These are phyloP conservation scores for Rhizophora mangle DNA, from an alignment of 345 rosid species.

Conservation along the genomic window DNA sequence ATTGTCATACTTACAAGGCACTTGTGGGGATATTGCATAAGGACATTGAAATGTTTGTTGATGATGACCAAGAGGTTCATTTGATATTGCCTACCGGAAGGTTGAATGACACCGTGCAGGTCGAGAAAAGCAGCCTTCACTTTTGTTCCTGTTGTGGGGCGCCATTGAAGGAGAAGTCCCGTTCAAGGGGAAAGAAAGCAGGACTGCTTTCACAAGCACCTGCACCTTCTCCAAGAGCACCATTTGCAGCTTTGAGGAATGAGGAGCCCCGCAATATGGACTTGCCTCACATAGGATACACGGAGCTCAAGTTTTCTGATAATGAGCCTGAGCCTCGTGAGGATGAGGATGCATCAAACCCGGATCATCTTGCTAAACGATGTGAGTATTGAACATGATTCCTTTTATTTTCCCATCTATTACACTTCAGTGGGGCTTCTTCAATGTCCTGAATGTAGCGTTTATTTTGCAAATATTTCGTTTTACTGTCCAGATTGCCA, in stretches of 20 bases:
- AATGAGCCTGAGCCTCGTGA: constrained; percentile 36
- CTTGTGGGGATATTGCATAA: constrained; percentile 72
- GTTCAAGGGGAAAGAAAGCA: constrained; percentile 29
- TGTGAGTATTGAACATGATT: constrained; percentile 20
- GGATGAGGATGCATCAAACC: constrained; percentile 30
- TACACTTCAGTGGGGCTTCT: background rate
- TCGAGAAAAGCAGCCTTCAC: constrained; percentile 23
- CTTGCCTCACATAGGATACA: constrained; percentile 33
- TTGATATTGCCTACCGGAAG: constrained; percentile 34
- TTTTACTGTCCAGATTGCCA: no score
- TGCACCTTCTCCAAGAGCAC: constrained; percentile 66
- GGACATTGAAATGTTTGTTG: constrained; percentile 66
- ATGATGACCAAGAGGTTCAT: constrained; percentile 53
- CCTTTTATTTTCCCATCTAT: background rate
- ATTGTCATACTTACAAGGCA: constrained; percentile 68
- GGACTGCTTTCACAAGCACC: constrained; percentile 46
- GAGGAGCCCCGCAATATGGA: constrained; percentile 30
- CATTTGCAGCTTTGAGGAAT: constrained; percentile 23
- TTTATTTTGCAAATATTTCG: no score
- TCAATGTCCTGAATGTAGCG: background rate
- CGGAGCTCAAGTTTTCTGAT: constrained; percentile 43
- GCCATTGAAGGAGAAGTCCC: constrained; percentile 48
- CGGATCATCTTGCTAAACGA: constrained; percentile 23
- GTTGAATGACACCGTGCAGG: constrained; percentile 28
- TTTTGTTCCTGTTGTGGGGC: constrained; percentile 65